phyloP scores from a whole-genome alignment of 1,139 yeast species.

The Zygosaccharomyces sapae region DNA sequence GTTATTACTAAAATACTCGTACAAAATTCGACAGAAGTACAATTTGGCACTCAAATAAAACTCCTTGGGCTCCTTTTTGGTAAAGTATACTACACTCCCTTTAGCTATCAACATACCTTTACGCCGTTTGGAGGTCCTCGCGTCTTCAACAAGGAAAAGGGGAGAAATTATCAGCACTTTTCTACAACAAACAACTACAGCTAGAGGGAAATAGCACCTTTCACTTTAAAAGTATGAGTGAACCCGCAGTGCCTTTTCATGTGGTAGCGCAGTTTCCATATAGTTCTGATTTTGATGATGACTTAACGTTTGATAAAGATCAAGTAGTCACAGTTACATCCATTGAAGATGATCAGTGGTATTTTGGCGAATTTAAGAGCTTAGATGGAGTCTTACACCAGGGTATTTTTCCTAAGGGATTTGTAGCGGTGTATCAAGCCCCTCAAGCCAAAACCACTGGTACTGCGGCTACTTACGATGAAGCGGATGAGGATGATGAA shows the following conservation, averaged over 20 bases:
- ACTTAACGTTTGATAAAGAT: slow-evolving; percentile 64
- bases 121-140: background rate
- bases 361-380: slow-evolving; percentile 59
- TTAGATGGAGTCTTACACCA: slow-evolving; percentile 38
- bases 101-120: background rate
- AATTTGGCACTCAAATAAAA: background rate
- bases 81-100: no score
- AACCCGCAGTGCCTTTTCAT: slow-evolving; percentile 51
- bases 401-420: slow-evolving; percentile 88
- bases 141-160: background rate
- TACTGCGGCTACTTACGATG: background rate
- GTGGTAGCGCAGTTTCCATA: slow-evolving; percentile 71
- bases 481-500: slow-evolving; percentile 4
- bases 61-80: no score
- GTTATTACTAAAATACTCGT: background rate
- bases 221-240: slow-evolving; percentile 16
- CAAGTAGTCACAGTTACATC: slow-evolving; percentile 68
- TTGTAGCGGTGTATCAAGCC: slow-evolving; percentile 49
- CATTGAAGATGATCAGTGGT: slow-evolving; percentile 91
- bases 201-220: background rate
- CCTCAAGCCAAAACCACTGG: background rate
- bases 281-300: slow-evolving; percentile 78
- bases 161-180: slow-evolving; percentile 1
- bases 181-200: background rate
- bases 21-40: no score